Base-by-base conservation (phyloP, 257 asterid genomes). In the Ajuga chamaepitys region DNA sequence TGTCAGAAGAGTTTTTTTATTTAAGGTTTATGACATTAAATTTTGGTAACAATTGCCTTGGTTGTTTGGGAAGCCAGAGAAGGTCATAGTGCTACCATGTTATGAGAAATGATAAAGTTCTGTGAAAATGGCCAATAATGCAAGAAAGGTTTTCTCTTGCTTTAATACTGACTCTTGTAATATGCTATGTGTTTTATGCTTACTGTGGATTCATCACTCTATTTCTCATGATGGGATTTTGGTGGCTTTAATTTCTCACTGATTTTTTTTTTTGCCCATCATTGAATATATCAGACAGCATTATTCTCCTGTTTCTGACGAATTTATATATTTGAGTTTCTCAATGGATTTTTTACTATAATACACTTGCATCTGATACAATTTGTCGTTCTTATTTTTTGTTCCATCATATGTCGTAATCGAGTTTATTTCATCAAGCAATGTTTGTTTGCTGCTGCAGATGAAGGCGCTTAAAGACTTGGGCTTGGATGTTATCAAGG, bases 381-480 rank as follows among this genome's bases (percentile, higher is more conserved):
- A 7, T 70, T 50, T 50, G 20, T 37, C 46, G 28, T 50, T 5
- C 38, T 46, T 28, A 14, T 18, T 5, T 66, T 68, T 40, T 16
- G 3, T 16, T 25, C 52, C 51, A 28, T 61, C 14, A 45, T 57
- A 53, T 40, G 9, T 61, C 69, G 63, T 70, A 9, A 56, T 62
- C 41, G 75, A 47, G 56, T 24, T 38, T 48, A 9, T 47, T 37
- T 47, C 54, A 48, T 58, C 42, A 16, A 52, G 56, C 54, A 41
- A 61, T 67, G 51, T 47, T 58, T 54, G 42, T 52, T 64, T 68
- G 30, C n/a, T 69, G 51, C 58, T 70, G 81, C 85, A 94, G 99
- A 94, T 94, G 95, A 86, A 88, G 82, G 83, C 99, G 50, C 97
- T 94, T 17, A 94, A 83, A 71, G 96, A 89, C 78, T 83, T 94